Conservation (phyloP, 371 early-diverging fungal species). For the Mucor velutinosus region DNA sequence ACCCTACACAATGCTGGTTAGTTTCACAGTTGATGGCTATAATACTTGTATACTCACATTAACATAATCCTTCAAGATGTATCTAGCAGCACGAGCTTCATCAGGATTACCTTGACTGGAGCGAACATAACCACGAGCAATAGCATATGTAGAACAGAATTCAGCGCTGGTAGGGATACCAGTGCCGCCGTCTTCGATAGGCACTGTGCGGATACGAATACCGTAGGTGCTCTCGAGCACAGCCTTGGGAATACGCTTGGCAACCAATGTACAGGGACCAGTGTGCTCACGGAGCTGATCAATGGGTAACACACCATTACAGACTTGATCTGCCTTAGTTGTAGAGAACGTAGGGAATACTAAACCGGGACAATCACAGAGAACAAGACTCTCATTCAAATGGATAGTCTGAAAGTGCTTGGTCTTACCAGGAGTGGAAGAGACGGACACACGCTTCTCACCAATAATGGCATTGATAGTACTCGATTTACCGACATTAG, state of each 20-base stretch:
- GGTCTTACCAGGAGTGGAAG: constrained; percentile 99
- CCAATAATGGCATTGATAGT: constrained; percentile 98
- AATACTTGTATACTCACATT: constrained; percentile 48
- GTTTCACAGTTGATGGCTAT: background rate
- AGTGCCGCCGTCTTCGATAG: constrained; percentile 80
- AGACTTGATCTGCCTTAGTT: constrained; percentile 97
- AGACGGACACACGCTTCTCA: constrained; percentile 94
- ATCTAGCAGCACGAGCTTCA: constrained; percentile 94
- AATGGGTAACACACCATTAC: constrained; percentile 98
- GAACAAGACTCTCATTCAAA: constrained; percentile 77
- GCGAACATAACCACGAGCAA: constrained; percentile 90
- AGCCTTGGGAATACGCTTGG: constrained; percentile 84
- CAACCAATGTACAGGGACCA: constrained; percentile 85
- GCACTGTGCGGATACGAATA: constrained; percentile 78
- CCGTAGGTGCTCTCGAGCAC: constrained; percentile 94
- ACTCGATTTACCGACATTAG: constrained; percentile 99
- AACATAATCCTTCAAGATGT: constrained; percentile 96
- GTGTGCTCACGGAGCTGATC: constrained; percentile 97
- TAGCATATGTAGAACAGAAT: constrained; percentile 77
- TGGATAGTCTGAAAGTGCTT: constrained; percentile 98
- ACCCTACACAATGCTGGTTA: constrained; percentile 49
- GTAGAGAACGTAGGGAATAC: constrained; percentile 99
- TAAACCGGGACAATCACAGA: constrained; percentile 99
- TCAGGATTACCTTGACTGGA: constrained; percentile 96
- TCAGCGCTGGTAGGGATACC: constrained; percentile 86